phyloP scores from a whole-genome alignment of 352 stramenopile genomes.

The Phytophthora megakarya region DNA sequence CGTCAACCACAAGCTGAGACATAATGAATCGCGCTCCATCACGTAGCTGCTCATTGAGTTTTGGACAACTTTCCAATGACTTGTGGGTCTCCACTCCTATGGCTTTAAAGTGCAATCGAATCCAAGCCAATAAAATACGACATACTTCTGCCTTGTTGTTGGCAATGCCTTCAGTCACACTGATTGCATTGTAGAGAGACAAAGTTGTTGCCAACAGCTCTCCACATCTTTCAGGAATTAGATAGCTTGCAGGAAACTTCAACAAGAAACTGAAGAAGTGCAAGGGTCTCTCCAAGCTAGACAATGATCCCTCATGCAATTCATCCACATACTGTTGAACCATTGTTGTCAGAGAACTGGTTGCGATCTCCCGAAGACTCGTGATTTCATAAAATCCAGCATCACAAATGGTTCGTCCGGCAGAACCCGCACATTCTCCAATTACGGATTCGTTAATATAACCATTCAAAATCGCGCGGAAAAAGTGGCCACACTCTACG shows the following conservation, averaged over 20 bases:
- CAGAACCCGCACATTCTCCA: slow-evolving; percentile 22
- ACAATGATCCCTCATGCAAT: slow-evolving; percentile 9
- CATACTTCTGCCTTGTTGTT: slow-evolving; percentile 21
- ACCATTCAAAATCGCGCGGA: slow-evolving; percentile 38
- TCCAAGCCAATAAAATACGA: slow-evolving; percentile 31
- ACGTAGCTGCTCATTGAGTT: slow-evolving; percentile 21
- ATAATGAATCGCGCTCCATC: slow-evolving; percentile 28
- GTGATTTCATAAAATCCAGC: slow-evolving; percentile 85
- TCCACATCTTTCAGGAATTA: slow-evolving; percentile 34
- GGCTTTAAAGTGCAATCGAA: slow-evolving; percentile 32
- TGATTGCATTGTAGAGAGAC: slow-evolving; percentile 30
- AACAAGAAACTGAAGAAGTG: slow-evolving; percentile 41
- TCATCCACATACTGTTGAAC: slow-evolving; percentile 26
- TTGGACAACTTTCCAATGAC: neutral
- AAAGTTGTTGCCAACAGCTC: slow-evolving; percentile 31
- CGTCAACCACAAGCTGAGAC: slow-evolving; percentile 27
- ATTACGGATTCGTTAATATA: slow-evolving; percentile 41
- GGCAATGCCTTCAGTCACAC: neutral
- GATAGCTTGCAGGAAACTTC: slow-evolving; percentile 41
- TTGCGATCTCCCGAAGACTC: slow-evolving; percentile 46
- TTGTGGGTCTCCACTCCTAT: slow-evolving; percentile 26
- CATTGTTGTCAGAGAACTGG: slow-evolving; percentile 43
- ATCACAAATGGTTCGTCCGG: slow-evolving; percentile 62
- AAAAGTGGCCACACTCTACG: slow-evolving; percentile 31
- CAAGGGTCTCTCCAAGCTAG: slow-evolving; percentile 10